These are phyloP conservation scores for Fraxinus angustifolia DNA, from an alignment of 305 asterid genomes.

Conservation along the genomic window DNA sequence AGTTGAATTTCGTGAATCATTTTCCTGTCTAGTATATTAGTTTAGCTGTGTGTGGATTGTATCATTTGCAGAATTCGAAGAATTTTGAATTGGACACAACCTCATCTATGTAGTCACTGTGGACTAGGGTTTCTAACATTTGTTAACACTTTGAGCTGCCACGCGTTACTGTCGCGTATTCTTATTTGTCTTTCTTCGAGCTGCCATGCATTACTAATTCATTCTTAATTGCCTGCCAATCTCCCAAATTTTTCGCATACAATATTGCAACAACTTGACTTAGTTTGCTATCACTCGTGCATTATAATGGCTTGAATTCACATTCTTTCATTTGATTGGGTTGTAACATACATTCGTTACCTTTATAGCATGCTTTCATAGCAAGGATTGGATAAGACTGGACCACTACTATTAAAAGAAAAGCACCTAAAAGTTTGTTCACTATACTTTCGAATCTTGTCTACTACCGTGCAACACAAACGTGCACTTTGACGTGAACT, in stretches of 20 bases:
- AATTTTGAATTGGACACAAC: background rate
- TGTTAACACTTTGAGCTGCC: background rate
- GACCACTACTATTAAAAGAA: background rate
- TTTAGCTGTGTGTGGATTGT: background rate
- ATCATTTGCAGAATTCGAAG: background rate
- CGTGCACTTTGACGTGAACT: background rate
- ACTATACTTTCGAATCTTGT: background rate
- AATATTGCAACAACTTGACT: background rate
- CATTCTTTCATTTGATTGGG: background rate
- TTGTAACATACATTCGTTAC: background rate
- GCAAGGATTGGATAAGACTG: background rate
- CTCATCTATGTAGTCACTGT: background rate
- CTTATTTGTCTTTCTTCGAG: background rate
- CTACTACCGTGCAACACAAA: background rate
- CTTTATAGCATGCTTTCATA: background rate
- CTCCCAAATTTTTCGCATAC: background rate
- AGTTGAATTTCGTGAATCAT: background rate
- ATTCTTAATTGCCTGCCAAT: background rate
- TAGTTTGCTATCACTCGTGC: background rate
- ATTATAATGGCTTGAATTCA: background rate
- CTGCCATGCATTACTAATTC: background rate
- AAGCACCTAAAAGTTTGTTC: background rate
- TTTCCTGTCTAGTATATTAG: background rate
- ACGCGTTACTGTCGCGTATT: background rate
- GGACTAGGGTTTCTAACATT: background rate